A percentile compares a stretch with the other conserved stretches of the same genome.
Evolutionary conservation across 2,329 filamentous ascomycete genomes (phyloP).

Genomic region (Zalaria sp.): DNA sequence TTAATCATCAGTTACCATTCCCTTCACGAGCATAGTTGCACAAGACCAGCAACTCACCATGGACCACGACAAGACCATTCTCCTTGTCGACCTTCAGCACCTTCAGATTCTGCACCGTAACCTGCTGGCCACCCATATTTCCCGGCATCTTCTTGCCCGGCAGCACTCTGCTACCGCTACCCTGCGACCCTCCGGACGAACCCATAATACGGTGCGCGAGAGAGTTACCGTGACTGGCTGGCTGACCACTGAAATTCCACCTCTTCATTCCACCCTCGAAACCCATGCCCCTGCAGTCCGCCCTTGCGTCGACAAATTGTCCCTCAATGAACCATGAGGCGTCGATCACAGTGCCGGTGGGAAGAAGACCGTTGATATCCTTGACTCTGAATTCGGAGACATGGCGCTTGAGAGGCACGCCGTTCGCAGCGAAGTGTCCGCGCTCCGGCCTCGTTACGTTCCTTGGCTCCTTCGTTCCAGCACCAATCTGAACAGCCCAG

Average conservation of each 20-base stretch:
- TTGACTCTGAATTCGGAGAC: constrained; percentile 80
- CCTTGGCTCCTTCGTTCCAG: constrained; percentile 55
- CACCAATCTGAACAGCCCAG: constrained; percentile 82
- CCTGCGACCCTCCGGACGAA: constrained; percentile 78
- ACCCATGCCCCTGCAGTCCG: constrained; percentile 71
- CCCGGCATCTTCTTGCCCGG: constrained; percentile 98
- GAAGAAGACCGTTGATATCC: constrained; percentile 55
- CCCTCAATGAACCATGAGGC: constrained; percentile 88
- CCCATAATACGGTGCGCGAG: constrained; percentile 87
- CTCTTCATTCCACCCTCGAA: constrained; percentile 98
- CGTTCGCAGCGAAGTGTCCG: constrained; percentile 75
- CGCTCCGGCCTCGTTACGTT: constrained; percentile 74
- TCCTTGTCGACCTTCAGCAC: constrained; percentile 77
- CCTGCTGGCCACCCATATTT: constrained; percentile 78
- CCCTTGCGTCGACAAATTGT: constrained; percentile 77
- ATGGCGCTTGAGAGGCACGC: constrained; percentile 69
- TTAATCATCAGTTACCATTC: not conserved
- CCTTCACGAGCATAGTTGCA: too few relatives aligned
- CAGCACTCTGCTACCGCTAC: constrained; percentile 78
- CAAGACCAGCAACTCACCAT: constrained; percentile 38
- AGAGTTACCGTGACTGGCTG: constrained; percentile 87
- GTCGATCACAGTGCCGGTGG: constrained; percentile 59
- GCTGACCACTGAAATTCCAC: constrained; percentile 79
- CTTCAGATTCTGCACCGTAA: constrained; percentile 83
- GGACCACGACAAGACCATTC: constrained; percentile 77